Conservation (phyloP, 306 rosid species). For the Fragaria iinumae region DNA sequence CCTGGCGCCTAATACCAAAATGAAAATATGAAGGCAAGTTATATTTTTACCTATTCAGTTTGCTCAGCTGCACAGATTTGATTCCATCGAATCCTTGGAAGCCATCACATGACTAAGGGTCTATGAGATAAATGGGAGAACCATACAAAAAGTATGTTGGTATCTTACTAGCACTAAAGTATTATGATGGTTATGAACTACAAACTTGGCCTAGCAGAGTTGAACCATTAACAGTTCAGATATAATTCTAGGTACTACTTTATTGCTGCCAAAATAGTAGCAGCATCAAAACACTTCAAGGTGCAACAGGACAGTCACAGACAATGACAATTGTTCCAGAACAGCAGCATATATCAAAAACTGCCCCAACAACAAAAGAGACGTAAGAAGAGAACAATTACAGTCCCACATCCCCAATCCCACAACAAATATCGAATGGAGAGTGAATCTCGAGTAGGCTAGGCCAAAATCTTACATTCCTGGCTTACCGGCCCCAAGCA, state of each 20-base stretch:
- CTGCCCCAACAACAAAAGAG: conserved; percentile 26
- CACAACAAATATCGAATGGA: conserved; percentile 10
- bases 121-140: neutral
- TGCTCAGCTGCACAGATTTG: neutral
- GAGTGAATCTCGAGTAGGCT: conserved; percentile 11
- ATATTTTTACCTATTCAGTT: neutral
- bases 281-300: neutral
- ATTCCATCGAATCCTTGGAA: neutral
- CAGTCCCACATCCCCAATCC: conserved; percentile 23
- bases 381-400: conserved; percentile 18
- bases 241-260: neutral
- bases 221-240: neutral
- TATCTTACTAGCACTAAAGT: neutral
- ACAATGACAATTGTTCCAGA: conserved; percentile 11
- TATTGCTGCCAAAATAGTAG: neutral
- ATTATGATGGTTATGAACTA: neutral
- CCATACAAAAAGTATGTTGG: neutral
- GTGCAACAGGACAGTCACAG: neutral
- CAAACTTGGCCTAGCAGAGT: neutral
- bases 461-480: conserved; percentile 37
- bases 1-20: neutral
- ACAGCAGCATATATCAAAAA: conserved; percentile 17
- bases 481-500: conserved; percentile 78
- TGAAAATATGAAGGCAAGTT: neutral
- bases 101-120: neutral